Percentiles rank a stretch among this genome's conserved stretches.
phyloP scores from a whole-genome alignment of 2,329 filamentous ascomycete species.

The Talaromyces sp. region DNA sequence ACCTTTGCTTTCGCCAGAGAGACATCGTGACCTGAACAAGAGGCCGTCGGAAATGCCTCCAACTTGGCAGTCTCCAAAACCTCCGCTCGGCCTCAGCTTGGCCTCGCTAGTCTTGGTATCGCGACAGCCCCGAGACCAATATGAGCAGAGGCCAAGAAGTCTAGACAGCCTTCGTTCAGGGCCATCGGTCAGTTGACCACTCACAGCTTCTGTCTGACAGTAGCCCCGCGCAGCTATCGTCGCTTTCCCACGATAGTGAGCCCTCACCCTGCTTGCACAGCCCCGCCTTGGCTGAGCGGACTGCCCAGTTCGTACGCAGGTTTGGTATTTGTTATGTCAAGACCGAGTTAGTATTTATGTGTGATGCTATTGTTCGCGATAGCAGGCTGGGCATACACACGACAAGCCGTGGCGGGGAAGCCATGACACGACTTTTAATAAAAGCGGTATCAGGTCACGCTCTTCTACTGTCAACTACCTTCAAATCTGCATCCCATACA shows the following conservation, averaged over 20 bases:
- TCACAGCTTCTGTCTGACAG: not conserved
- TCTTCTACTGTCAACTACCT: not conserved
- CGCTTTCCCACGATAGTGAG: not conserved
- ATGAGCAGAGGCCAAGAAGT: not conserved
- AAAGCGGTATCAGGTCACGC: not conserved
- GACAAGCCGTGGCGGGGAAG: not conserved
- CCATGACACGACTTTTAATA: not conserved
- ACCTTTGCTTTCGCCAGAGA: not conserved
- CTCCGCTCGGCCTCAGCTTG: constrained; percentile 1
- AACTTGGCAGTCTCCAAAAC: not conserved
- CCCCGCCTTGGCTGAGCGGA: not conserved
- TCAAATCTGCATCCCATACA: not conserved
- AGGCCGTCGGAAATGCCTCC: not conserved
- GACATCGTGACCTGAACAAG: not conserved
- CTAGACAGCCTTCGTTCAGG: not conserved
- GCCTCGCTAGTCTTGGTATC: not conserved
- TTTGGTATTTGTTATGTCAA: not conserved
- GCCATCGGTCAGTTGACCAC: not conserved
- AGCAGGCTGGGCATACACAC: constrained; percentile 3
- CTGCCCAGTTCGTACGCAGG: not conserved
- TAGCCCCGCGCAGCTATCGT: constrained; percentile 1
- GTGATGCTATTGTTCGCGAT: not conserved
- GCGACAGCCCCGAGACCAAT: not conserved
- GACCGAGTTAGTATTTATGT: not conserved
- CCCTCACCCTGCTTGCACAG: not conserved